Evolutionary conservation across 2,329 filamentous ascomycete genomes (phyloP).

Genomic region (Clonostachys rhizophaga): DNA sequence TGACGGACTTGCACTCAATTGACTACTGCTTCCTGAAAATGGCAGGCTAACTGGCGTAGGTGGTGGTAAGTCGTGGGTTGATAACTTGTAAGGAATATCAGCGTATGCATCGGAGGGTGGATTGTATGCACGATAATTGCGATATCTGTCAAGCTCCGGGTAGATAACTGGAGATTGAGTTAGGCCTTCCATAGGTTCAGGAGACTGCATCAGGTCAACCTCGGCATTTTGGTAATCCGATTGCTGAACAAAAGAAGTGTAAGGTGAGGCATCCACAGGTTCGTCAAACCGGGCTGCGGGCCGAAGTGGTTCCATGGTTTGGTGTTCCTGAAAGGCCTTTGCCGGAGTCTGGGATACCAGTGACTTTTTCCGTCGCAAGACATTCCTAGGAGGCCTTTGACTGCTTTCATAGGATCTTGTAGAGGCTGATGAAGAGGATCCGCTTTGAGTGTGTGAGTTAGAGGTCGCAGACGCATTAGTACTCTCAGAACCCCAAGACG

Average conservation of each 20-base stretch:
- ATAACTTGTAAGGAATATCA: slow-evolving; percentile 50
- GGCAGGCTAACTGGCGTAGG: slow-evolving; percentile 51
- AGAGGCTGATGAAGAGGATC: slow-evolving; percentile 24
- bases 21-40: slow-evolving; percentile 54
- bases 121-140: slow-evolving; percentile 33
- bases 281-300: no score
- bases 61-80: slow-evolving; percentile 62
- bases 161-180: slow-evolving; percentile 42
- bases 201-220: no score
- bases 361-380: slow-evolving; percentile 45
- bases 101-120: slow-evolving; percentile 24
- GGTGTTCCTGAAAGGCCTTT: no score
- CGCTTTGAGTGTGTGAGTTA: slow-evolving; percentile 19
- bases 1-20: slow-evolving; percentile 61
- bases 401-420: slow-evolving; percentile 23
- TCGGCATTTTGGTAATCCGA: no score
- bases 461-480: slow-evolving; percentile 22
- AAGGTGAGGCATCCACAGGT: no score
- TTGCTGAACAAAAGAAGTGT: no score
- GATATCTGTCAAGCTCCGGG: slow-evolving; percentile 59
- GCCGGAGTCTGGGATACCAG: slow-evolving; percentile 31
- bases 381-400: slow-evolving; percentile 29
- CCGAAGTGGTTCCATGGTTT: no score
- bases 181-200: no score
- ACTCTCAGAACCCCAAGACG: slow-evolving; percentile 32